A percentile compares a stretch with the other conserved stretches of the same genome.
phyloP scores from a whole-genome alignment of 2,329 filamentous ascomycete genomes.

The Aspergillus sp. region DNA sequence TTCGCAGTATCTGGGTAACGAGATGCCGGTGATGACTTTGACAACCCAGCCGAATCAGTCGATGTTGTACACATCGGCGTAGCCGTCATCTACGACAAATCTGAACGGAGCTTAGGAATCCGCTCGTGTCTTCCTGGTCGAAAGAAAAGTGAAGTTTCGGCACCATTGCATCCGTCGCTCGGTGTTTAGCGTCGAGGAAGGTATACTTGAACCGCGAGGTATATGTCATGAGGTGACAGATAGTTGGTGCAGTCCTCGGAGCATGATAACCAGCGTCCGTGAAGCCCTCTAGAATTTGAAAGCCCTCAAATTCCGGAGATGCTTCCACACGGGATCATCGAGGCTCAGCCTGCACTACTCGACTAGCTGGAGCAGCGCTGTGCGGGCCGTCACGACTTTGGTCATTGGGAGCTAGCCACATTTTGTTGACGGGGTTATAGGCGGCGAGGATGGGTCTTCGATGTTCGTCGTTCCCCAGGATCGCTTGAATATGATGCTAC shows the following conservation, averaged over 20 bases:
- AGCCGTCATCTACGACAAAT: conserved; percentile 29
- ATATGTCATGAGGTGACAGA: conserved; percentile 8
- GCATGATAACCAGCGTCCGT: conserved; percentile 45
- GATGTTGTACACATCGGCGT: conserved; percentile 55
- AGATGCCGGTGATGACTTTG: conserved; percentile 38
- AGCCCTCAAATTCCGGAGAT: conserved; percentile 35
- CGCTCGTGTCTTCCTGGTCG: conserved; percentile 57
- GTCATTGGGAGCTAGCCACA: conserved; percentile 53
- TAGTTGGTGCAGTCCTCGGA: too few species aligned
- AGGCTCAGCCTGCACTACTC: conserved; percentile 37
- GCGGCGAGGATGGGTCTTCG: conserved; percentile 38
- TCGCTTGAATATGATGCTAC: conserved; percentile 44
- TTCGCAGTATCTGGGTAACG: conserved; percentile 46
- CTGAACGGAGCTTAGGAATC: too few species aligned
- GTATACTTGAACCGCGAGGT: conserved; percentile 53
- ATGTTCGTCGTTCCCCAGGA: conserved; percentile 39
- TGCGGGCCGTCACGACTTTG: conserved; percentile 39
- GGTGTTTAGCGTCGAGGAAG: conserved; percentile 48
- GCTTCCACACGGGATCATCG: conserved; percentile 36
- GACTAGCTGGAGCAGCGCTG: conserved; percentile 44
- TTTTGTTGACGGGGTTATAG: conserved; percentile 55
- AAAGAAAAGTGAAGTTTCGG: conserved; percentile 44
- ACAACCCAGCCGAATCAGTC: conserved; percentile 51
- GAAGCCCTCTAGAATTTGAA: conserved; percentile 48
- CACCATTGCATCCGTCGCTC: conserved; percentile 52